These are phyloP conservation scores for Batkoa obscura DNA, from an alignment of 371 early-diverging fungal genomes.

Conservation along the genomic window DNA sequence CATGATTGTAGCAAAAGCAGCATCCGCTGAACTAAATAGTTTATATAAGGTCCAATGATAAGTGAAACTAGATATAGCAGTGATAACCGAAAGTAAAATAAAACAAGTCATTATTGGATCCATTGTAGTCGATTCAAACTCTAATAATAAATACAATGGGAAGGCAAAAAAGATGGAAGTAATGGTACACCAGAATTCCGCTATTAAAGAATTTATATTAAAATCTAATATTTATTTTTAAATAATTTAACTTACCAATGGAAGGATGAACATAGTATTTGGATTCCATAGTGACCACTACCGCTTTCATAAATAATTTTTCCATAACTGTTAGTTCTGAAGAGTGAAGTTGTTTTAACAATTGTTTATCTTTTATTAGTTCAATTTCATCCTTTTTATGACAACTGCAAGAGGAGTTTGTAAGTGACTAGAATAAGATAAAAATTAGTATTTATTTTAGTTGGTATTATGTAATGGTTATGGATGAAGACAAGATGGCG, in stretches of 20 bases:
- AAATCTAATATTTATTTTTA: neutral
- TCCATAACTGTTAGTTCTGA: neutral
- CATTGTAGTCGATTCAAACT: conserved; percentile 11
- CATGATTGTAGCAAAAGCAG: conserved; percentile 19
- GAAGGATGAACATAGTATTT: neutral
- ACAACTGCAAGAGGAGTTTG: too few species aligned
- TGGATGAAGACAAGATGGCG: too few species aligned
- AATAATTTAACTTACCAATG: neutral
- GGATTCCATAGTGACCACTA: conserved; percentile 7
- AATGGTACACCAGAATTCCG: conserved; percentile 23
- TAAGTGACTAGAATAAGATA: too few species aligned
- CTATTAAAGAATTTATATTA: conserved; percentile 10
- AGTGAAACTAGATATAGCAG: conserved; percentile 13
- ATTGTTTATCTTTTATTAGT: too few species aligned
- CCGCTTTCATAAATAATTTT: conserved; percentile 3
- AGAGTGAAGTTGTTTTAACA: too few species aligned
- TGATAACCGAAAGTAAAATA: conserved; percentile 13
- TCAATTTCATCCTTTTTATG: too few species aligned
- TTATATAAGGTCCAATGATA: conserved; percentile 21
- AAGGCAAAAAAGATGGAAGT: conserved; percentile 21
- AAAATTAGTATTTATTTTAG: too few species aligned
- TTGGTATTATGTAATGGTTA: too few species aligned
- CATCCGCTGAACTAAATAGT: conserved; percentile 19
- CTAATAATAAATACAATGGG: conserved; percentile 15
- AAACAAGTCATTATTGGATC: conserved; percentile 14